Evolutionary conservation across 768 basidiomycete species (phyloP).

Genomic region (Royoungia palumana): DNA sequence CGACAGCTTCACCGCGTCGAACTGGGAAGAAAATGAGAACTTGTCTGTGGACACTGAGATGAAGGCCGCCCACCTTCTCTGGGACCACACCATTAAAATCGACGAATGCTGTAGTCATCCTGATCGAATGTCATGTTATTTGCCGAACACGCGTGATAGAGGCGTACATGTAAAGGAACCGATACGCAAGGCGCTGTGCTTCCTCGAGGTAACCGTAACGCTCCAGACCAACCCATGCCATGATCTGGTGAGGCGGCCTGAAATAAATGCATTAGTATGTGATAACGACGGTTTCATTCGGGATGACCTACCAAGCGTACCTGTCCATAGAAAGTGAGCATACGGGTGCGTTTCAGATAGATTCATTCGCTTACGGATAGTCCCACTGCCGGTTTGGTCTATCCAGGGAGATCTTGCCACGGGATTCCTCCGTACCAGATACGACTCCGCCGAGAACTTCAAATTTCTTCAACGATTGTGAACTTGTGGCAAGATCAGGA

Average conservation of each 20-base stretch:
- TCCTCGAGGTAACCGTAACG: constrained; percentile 95
- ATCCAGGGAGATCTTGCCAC: constrained; percentile 93
- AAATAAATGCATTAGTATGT: constrained; percentile 8
- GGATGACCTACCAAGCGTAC: constrained; percentile 58
- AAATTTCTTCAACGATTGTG: constrained; percentile 88
- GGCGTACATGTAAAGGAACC: constrained; percentile 99
- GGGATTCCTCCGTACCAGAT: constrained; percentile 93
- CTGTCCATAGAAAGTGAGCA: constrained; percentile 31
- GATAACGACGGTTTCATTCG: neutral
- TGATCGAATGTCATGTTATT: constrained; percentile 25
- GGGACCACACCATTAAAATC: constrained; percentile 98
- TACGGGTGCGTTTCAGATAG: neutral
- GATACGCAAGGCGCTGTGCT: constrained; percentile 88
- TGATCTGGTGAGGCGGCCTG: constrained; percentile 97
- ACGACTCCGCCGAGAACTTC: constrained; percentile 95
- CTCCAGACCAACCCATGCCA: constrained; percentile 96
- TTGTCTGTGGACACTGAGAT: neutral
- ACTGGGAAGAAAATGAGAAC: constrained; percentile 40
- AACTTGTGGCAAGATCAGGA: constrained; percentile 44
- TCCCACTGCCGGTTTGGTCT: constrained; percentile 99
- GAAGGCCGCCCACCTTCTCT: constrained; percentile 63
- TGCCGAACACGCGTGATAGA: neutral
- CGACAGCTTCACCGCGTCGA: constrained; percentile 93
- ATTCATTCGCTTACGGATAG: constrained; percentile 67
- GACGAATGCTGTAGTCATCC: constrained; percentile 93